These are phyloP conservation scores for Pseudogymnoascus sp. DNA, from an alignment of 2,329 filamentous ascomycete species.

Conservation along the genomic window DNA sequence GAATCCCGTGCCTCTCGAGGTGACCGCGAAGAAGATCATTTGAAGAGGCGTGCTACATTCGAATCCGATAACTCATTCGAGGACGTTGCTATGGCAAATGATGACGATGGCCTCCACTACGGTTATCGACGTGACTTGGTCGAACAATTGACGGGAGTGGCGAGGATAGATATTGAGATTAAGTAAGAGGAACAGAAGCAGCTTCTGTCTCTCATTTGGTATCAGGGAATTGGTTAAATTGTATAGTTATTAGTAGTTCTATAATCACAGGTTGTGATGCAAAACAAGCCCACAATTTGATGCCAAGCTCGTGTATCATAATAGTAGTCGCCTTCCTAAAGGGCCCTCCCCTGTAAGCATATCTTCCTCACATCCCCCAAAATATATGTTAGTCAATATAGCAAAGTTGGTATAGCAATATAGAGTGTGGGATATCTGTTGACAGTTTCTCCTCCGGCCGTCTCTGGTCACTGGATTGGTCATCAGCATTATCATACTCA, in stretches of 20 bases:
- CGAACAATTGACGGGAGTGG: constrained; percentile 30
- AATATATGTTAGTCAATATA: neutral
- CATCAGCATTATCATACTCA: neutral
- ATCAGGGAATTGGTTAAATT: neutral
- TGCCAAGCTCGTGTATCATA: neutral
- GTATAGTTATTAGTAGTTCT: neutral
- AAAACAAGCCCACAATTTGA: neutral
- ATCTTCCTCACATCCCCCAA: neutral
- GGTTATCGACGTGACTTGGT: constrained; percentile 21
- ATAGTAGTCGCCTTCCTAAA: neutral
- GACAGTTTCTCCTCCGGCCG: neutral
- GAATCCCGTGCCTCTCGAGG: constrained; percentile 4
- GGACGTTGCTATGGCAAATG: constrained; percentile 6
- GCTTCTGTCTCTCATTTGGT: neutral
- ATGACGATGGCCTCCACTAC: neutral
- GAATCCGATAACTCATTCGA: constrained; percentile 10
- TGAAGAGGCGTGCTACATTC: neutral
- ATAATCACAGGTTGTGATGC: neutral
- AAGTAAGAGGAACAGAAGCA: constrained; percentile 11
- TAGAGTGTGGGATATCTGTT: neutral
- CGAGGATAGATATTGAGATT: constrained; percentile 34
- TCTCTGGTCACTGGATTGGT: neutral
- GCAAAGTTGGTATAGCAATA: constrained; percentile 3
- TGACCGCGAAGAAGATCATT: neutral
- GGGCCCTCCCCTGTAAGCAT: neutral